Evolutionary conservation across 805 yeast genomes (phyloP), one percentile per base, ranked within the genome.

Genomic region (Suhomyces sp.): DNA sequence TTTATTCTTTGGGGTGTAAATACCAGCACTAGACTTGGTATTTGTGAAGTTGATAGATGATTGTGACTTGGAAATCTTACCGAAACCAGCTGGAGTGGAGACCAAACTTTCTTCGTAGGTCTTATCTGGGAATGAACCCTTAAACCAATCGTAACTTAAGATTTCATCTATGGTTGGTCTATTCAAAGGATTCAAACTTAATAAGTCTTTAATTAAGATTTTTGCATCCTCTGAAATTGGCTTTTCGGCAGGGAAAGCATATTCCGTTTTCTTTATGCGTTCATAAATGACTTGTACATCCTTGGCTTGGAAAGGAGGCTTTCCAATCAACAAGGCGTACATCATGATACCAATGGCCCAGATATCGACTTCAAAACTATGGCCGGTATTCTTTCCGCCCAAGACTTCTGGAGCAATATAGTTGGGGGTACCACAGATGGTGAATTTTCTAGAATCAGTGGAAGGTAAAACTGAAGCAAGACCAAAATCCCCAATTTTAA

Each of bases 291-390:
- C 78, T 50, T 88, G 82, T 29, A 93, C 96, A 57, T 90, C 96
- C 54, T 88, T 87, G 23, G 95, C 87, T 65, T 93, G 99, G 68
- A 93, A 93, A 1, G 99, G 99, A 10, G 99, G 98, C 59, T 88
- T 88, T 23, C 98, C 98, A 40, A 84, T 72, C 33, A 93, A 70
- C 63, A 93, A 74, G 6, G 98, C 97, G 56, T 82, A 93, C 70
- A 93, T 74, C 88, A 93, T 93, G 40, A 93, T 86, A 42, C 99
- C 99, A 46, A 88, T 79, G 7, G 98, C 95, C 99, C 99, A 93
- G 41, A 88, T 78, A 60, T 93, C 99, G 26, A 88, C 97, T 60
- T 88, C 96, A 55, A 79, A 90, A 33, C 95, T 81, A 60, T 93
- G 98, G 6, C 98, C 98, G 9, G 79, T 74, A 35, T 71, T 77